Base-by-base conservation (phyloP, 23 red algal species). In the Porphyridium purpureum region DNA sequence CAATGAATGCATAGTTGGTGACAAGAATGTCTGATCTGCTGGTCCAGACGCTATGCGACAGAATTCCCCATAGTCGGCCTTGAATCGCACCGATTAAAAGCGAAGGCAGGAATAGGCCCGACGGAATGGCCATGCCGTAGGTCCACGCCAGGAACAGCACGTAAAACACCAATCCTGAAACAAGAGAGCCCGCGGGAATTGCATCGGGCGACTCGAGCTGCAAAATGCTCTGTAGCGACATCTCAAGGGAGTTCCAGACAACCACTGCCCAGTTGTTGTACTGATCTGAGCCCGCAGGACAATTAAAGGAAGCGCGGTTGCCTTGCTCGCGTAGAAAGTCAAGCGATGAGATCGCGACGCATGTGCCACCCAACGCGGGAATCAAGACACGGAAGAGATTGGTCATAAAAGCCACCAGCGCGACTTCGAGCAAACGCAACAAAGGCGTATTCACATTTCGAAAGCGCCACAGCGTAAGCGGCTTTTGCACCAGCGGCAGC, bases 181-280 rank as follows among this genome's bases (percentile, higher is more conserved):
- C 61, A 4, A 92, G 55, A 19, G 60, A 35, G 3, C 55, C 46
- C 17, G 67, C 60, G 33, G 44, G 31, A 24, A 80, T 60, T 17
- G 54, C 33, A 6, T 33, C 51, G 0, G 33, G 6, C 27, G 57
- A 59, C 3, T 31, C 23, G 4, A 38, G 29, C 47, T 63, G 69
- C 8, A 83, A 35, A 36, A 83, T 26, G 35, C 44, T 40, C 44
- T 63, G 62, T 8, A 67, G 62, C 27, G 79, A 71, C 0, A 67
- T 27, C 21, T 80, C 72, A 6, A 52, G n/a, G n/a, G 83, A 72
- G 57, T 72, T 92, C 44, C 71, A 92, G 7, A 92, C 31, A n/a
- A 79, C 52, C 29, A 63, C 29, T 6, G 83, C 83, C 64, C 64
- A 92, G 7, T 42, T 34, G 31, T 75, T 79, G 35, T 32, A 72